Conservation (phyloP, 2,329 filamentous ascomycete genomes). For the Epicoccum nigrum region DNA sequence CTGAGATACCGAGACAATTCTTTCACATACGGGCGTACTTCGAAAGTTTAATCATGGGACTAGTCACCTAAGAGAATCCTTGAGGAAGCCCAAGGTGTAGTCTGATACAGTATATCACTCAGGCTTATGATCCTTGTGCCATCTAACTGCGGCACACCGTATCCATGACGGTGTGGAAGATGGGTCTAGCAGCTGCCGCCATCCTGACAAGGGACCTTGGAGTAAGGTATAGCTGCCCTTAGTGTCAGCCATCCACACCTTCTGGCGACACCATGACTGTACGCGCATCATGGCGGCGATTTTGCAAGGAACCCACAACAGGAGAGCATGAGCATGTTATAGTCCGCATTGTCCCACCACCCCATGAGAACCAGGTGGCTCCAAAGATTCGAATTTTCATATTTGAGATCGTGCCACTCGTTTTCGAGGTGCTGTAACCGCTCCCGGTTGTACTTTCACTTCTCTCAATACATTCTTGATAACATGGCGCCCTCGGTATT, state of each 20-base stretch:
- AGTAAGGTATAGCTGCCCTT: conserved; percentile 21
- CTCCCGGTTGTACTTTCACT: conserved; percentile 10
- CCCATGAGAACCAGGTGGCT: conserved; percentile 11
- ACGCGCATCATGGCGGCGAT: conserved; percentile 17
- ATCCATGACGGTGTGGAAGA: conserved; percentile 23
- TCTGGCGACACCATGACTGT: conserved; percentile 14
- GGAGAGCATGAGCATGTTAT: conserved; percentile 23
- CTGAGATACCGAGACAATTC: conserved; percentile 14
- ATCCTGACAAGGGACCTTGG: conserved; percentile 16
- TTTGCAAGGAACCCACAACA: conserved; percentile 16
- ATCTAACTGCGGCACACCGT: conserved; percentile 9
- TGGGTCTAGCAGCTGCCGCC: conserved; percentile 18
- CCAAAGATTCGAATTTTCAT: conserved; percentile 3
- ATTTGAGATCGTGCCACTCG: conserved; percentile 11
- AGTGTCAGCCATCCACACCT: conserved; percentile 28
- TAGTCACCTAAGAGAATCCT: conserved; percentile 1
- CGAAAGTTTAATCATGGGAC: conserved; percentile 3
- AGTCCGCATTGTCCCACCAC: conserved; percentile 23
- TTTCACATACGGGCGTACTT: background rate
- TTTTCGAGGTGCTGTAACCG: conserved; percentile 1
- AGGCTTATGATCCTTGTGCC: conserved; percentile 4
- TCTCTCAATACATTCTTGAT: conserved; percentile 1
- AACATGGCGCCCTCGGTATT: conserved; percentile 20
- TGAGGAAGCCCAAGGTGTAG: background rate
- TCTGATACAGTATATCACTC: background rate